Base-by-base conservation (phyloP, 2,329 filamentous ascomycete genomes). In the Zopfia rhizophila region DNA sequence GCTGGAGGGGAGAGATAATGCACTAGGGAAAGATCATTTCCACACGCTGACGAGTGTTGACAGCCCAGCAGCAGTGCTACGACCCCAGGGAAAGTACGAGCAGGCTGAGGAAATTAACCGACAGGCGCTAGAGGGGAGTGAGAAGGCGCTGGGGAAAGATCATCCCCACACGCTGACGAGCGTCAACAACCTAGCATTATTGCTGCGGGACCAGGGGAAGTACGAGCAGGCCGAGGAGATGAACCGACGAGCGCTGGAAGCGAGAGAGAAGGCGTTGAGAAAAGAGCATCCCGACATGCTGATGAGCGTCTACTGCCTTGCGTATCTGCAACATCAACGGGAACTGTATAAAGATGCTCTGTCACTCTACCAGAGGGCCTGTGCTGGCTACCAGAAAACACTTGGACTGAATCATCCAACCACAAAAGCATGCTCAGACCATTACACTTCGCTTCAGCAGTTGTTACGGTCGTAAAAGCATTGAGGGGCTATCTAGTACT, bases 241-340 rank as follows among this genome's bases (percentile, higher is more conserved):
- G n/a, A n/a, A n/a, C n/a, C n/a, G n/a, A n/a, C 14, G 16, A 12
- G 11, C 16, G 7, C 29, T 27, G 24, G 24, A 21, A 17, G 8
- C n/a, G n/a, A 27, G 8, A n/a, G 24, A 27, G 24, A 27, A 27
- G 24, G n/a, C 23, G 23, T 24, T 46, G 7, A 39, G 39, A 29
- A 23, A 21, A n/a, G 24, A 27, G 24, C 24, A 27, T 27, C 24
- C n/a, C n/a, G 24, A 27, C 8, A 27, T n/a, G 24, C 24, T 27
- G 24, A 33, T 3, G 28, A 51, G 36, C 17, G 41, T 45, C 48
- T 44, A 56, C 16, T 52, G 51, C 38, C 43, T 64, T 11, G 53
- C 45, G 7, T 27, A 27, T n/a, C 24, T 27, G 8, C 24, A 8
- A 27, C 24, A 27, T 8, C 8, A 27, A 46, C 14, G 25, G 41